Conservation (phyloP, 192 early-diverging fungal species). For the Gamsiella multidivaricata region DNA sequence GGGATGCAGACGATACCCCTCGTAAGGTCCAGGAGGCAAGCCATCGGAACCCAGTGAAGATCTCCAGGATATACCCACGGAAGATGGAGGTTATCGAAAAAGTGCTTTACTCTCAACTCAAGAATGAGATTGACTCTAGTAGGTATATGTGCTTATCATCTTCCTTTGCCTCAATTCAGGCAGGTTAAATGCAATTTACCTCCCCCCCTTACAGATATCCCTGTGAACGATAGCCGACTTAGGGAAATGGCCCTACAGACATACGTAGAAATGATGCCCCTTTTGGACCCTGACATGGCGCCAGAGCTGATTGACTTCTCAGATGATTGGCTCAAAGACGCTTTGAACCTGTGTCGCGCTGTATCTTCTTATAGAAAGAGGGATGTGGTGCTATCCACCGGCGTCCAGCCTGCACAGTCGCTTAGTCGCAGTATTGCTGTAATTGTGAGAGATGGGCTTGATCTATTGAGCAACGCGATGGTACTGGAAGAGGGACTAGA, state of each 20-base stretch:
- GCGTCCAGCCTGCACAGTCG: no score
- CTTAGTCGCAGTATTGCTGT: no score
- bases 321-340: background rate
- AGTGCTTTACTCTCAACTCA: background rate
- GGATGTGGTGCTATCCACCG: no score
- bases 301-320: background rate
- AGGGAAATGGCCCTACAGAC: background rate
- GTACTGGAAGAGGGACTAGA: no score
- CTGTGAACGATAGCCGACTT: background rate
- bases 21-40: background rate
- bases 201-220: background rate
- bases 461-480: no score
- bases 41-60: background rate
- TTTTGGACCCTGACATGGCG: background rate
- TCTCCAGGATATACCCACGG: constrained; percentile 6
- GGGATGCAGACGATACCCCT: background rate
- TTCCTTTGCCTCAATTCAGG: background rate
- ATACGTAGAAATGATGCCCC: background rate
- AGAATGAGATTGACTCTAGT: background rate
- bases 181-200: background rate
- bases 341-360: no score
- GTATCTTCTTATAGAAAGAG: no score
- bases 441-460: no score
- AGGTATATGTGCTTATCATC: background rate
- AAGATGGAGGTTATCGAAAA: background rate